Conservation (phyloP, 2,329 filamentous ascomycete species). For the Lecanicillium sp. region DNA sequence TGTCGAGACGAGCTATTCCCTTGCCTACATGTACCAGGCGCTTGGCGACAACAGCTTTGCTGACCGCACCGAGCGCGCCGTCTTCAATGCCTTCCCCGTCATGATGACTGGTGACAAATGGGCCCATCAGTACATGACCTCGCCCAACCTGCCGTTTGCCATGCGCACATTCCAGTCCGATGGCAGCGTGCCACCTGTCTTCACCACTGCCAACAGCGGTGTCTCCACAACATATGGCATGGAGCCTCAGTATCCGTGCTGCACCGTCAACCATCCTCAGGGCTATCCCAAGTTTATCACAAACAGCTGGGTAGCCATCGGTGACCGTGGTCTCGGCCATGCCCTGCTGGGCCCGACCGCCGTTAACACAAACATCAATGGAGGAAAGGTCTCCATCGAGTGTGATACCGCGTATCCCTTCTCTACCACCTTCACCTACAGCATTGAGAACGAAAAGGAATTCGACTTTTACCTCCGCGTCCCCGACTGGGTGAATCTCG, state of each 20-base stretch:
- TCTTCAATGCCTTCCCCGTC: conserved; percentile 47
- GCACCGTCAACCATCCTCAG: conserved; percentile 50
- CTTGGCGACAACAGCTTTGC: conserved; percentile 30
- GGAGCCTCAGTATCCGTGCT: conserved; percentile 45
- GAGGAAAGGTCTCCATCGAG: conserved; percentile 25
- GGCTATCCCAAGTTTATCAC: conserved; percentile 47
- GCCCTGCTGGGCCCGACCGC: conserved; percentile 37
- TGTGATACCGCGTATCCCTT: conserved; percentile 41
- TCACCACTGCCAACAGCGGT: conserved; percentile 37
- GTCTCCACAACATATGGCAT: conserved; percentile 35
- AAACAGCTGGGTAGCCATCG: conserved; percentile 34
- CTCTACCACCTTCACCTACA: conserved; percentile 18
- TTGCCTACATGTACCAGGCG: conserved; percentile 24
- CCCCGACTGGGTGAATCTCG: conserved; percentile 15
- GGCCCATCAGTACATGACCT: conserved; percentile 46
- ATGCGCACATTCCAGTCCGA: conserved; percentile 27
- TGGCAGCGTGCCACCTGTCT: conserved; percentile 21
- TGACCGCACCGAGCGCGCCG: conserved; percentile 40
- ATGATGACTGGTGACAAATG: conserved; percentile 43
- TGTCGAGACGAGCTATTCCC: conserved; percentile 24
- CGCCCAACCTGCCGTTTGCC: conserved; percentile 44
- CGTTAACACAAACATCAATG: conserved; percentile 27
- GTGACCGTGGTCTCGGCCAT: conserved; percentile 37
- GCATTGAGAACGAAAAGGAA: conserved; percentile 15
- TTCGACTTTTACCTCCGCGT: conserved; percentile 22